A percentile compares a stretch with the other conserved stretches of the same genome.
Conservation (phyloP, 306 rosid species). For the Pyrus bretschneideri region DNA sequence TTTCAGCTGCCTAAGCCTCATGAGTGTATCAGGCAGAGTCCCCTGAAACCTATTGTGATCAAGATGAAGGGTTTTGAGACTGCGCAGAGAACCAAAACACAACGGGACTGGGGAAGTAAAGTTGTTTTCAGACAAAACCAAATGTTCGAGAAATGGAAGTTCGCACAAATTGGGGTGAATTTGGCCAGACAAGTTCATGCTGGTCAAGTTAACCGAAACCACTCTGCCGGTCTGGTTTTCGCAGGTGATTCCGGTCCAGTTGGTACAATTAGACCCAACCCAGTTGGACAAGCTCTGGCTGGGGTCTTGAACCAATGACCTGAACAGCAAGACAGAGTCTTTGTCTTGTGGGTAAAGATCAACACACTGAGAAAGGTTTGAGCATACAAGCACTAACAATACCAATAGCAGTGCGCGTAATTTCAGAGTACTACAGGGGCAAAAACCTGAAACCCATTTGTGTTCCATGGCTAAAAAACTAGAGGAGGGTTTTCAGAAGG, state of each 20-base stretch:
- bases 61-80: constrained; percentile 53
- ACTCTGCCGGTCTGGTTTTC: constrained; percentile 66
- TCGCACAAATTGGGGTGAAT: constrained; percentile 53
- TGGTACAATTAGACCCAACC: constrained; percentile 68
- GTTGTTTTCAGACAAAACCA: constrained; percentile 62
- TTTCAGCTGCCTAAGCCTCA: constrained; percentile 49
- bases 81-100: constrained; percentile 54
- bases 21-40: constrained; percentile 54
- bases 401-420: constrained; percentile 29
- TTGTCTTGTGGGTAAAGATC: constrained; percentile 61
- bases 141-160: constrained; percentile 44
- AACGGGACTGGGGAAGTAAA: constrained; percentile 52
- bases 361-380: constrained; percentile 36
- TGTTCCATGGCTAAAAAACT: constrained; percentile 28
- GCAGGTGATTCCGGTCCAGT: constrained; percentile 77
- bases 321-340: constrained; percentile 47
- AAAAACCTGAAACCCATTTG: constrained; percentile 23
- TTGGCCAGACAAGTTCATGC: constrained; percentile 72
- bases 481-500: neutral
- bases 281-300: constrained; percentile 59
- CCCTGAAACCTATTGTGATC: constrained; percentile 65
- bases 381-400: constrained; percentile 28
- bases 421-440: constrained; percentile 12
- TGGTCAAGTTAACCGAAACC: constrained; percentile 49
- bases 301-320: constrained; percentile 54